Base-by-base conservation (phyloP, 2,329 filamentous ascomycete species). In the Aureobasidium leucospermi region DNA sequence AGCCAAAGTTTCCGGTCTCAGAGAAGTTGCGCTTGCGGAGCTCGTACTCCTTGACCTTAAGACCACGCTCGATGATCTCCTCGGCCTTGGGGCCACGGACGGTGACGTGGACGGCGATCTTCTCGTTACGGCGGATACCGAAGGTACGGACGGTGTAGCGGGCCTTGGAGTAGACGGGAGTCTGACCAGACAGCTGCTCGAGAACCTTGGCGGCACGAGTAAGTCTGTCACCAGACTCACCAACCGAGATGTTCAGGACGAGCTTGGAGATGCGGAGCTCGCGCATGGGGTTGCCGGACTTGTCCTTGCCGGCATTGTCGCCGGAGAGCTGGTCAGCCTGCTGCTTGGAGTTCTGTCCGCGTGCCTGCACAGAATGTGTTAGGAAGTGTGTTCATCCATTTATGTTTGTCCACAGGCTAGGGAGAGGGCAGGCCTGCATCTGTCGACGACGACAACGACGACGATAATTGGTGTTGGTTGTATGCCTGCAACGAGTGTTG, bases 11-110 rank as follows among this genome's bases (percentile, higher is more conserved):
- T 78, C 94, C 94, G 69, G 93, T 97, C 86, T 96, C 90, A 76
- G 88, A 93, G 89, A 99, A 99, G 90, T 99, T 99, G 81, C 89
- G 88, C 87, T 94, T 96, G 82, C 90, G 89, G 74, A 99, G 85
- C 81, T 99, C 94, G 84, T 99, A 99, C 83, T 99, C 94, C 91
- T 99, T 99, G 87, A 99, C 94, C 88, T 99, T 99, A 78, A 99
- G 89, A 78, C 94, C 94, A 86, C 94, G 93, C 90, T 99, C 94
- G 76, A 99, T 88, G 75, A 99, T 99, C 83, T 99, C 94, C 86
- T 99, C 94, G 66, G 94, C 94, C 88, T 90, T 96, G 81, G 94
- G 92, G 76, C 94, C 94, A 78, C 94, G 94, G 82, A 99, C 92
- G 76, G 94, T 99, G 76, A 99, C 94, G 85, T 99, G 94, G 71